Percentiles rank a stretch among this genome's conserved stretches.
These are phyloP conservation scores for Alternaria sp. DNA, from an alignment of 2,329 filamentous ascomycete species.

Conservation along the genomic window DNA sequence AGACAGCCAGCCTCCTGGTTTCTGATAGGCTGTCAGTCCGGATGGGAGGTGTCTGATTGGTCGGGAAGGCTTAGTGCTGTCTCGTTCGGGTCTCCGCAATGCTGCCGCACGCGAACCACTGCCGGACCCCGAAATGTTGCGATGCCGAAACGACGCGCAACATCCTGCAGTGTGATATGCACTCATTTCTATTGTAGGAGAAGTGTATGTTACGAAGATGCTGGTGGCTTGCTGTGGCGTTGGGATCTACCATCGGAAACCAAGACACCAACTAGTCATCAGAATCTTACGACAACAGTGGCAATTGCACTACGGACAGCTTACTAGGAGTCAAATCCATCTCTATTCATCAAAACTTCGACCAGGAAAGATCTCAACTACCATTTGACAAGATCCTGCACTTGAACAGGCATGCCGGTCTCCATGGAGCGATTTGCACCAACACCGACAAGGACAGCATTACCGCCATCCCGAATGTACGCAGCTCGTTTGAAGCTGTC, in stretches of 20 bases:
- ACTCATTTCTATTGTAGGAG: not conserved
- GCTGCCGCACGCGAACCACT: not conserved
- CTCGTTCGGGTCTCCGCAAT: slow-evolving; percentile 8
- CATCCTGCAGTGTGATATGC: not conserved
- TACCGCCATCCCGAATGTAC: slow-evolving; percentile 62
- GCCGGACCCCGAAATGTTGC: not conserved
- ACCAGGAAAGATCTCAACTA: not conserved
- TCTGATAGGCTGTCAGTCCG: not conserved
- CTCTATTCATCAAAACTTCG: not conserved
- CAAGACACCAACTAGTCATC: not conserved
- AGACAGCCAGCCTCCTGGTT: not conserved
- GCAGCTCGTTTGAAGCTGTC: slow-evolving; percentile 62
- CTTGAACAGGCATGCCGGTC: slow-evolving; percentile 62
- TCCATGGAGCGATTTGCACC: slow-evolving; percentile 65
- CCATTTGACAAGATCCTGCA: slow-evolving; percentile 55
- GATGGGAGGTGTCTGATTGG: not conserved
- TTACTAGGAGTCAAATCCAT: not conserved
- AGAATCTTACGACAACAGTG: not conserved
- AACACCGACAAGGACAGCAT: slow-evolving; percentile 66
- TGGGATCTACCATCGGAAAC: not conserved
- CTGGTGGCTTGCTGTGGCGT: not conserved
- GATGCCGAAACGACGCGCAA: slow-evolving; percentile 1
- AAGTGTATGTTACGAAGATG: not conserved
- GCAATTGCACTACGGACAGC: not conserved
- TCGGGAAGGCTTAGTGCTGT: not conserved